These are phyloP conservation scores for Trypanosomatidae sp. DNA, from an alignment of 208 protist species.

Conservation along the genomic window DNA sequence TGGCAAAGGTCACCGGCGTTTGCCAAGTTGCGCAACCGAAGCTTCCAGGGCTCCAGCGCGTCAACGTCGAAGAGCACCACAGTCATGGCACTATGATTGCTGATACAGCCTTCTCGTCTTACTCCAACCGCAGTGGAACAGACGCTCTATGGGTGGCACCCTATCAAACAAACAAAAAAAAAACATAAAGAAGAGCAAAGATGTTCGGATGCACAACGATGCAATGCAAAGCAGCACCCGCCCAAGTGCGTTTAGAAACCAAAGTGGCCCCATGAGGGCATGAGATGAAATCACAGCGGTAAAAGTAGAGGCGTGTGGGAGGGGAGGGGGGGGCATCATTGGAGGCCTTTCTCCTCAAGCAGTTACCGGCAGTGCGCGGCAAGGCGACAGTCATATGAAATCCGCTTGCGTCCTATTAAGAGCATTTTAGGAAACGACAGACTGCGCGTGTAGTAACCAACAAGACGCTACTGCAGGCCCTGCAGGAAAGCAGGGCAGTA, in stretches of 20 bases:
- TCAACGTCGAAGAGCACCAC: slow-evolving; percentile 4
- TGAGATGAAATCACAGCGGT: background rate
- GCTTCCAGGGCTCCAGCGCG: slow-evolving; percentile 1
- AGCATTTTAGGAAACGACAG: background rate
- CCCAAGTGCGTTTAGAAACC: background rate
- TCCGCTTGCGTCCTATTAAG: background rate
- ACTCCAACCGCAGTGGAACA: background rate
- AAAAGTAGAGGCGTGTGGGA: background rate
- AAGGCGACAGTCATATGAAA: background rate
- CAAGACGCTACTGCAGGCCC: background rate
- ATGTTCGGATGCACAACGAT: background rate
- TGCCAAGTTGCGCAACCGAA: background rate
- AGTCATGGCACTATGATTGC: background rate
- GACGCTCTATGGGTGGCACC: background rate
- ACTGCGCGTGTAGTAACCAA: background rate
- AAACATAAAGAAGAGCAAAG: background rate
- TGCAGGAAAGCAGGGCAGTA: background rate
- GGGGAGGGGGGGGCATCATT: background rate
- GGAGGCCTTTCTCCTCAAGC: background rate
- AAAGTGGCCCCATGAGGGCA: background rate
- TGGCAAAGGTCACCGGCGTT: background rate
- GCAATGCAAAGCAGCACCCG: background rate
- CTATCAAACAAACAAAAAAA: background rate
- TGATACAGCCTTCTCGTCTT: background rate
- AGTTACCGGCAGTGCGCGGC: background rate